These are phyloP conservation scores for Penicillium simplicissimum DNA, from an alignment of 495 filamentous ascomycete species.

Conservation along the genomic window DNA sequence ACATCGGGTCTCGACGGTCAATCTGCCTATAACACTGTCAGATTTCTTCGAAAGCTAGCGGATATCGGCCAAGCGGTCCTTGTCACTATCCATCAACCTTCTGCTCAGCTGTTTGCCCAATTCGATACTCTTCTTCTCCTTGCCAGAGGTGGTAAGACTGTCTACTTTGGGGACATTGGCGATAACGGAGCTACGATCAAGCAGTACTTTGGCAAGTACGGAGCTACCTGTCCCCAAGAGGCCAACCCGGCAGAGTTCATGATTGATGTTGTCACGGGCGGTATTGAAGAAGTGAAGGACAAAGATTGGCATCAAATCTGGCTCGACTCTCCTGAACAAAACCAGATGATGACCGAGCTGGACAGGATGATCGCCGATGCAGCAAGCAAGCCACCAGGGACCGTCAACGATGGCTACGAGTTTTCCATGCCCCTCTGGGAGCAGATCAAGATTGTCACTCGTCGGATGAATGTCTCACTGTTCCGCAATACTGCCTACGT, in stretches of 20 bases:
- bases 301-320: conserved; percentile 66
- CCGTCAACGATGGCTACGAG: conserved; percentile 43
- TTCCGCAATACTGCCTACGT: conserved; percentile 65
- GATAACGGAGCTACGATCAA: conserved; percentile 49
- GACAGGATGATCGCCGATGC: conserved; percentile 50
- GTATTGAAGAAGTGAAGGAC: conserved; percentile 29
- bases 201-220: conserved; percentile 77
- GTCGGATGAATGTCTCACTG: conserved; percentile 57
- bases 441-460: conserved; percentile 56
- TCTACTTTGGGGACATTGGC: conserved; percentile 69
- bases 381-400: conserved; percentile 31
- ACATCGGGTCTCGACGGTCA: conserved; percentile 68
- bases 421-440: conserved; percentile 58
- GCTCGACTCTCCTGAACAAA: conserved; percentile 55
- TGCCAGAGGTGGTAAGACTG: conserved; percentile 65
- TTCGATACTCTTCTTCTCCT: conserved; percentile 73
- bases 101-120: conserved; percentile 66
- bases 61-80: conserved; percentile 67
- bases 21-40: conserved; percentile 63
- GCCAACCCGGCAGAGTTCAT: conserved; percentile 90
- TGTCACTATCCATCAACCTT: conserved; percentile 78
- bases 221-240: conserved; percentile 68
- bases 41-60: conserved; percentile 64
- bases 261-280: conserved; percentile 71
- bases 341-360: conserved; percentile 51